Evolutionary conservation across 2,329 filamentous ascomycete species (phyloP).

Genomic region (Acephala macrosclerotiorum): DNA sequence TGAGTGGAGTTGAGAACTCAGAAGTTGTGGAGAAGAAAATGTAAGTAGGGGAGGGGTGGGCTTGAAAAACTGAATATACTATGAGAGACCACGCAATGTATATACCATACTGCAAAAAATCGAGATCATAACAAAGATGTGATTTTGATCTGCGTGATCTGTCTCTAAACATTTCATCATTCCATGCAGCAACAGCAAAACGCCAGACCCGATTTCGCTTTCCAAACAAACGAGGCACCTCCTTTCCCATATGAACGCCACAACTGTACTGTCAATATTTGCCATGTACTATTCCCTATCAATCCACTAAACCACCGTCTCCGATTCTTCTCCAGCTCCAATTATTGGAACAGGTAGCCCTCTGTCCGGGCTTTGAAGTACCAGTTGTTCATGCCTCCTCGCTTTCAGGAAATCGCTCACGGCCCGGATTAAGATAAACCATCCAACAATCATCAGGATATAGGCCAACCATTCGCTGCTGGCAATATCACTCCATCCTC

Average conservation of each 20-base stretch:
- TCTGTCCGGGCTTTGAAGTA: constrained; percentile 90
- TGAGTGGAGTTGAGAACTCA: no score
- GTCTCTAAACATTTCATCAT: constrained; percentile 8
- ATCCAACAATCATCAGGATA: constrained; percentile 93
- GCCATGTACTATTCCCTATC: constrained; percentile 4
- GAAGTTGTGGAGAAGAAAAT: background rate
- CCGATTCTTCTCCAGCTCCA: constrained; percentile 81
- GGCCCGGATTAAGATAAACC: constrained; percentile 97
- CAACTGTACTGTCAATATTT: background rate
- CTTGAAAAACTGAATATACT: background rate
- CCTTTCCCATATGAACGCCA: constrained; percentile 26
- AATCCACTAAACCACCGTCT: constrained; percentile 70
- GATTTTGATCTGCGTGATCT: background rate
- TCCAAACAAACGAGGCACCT: constrained; percentile 9
- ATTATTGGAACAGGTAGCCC: constrained; percentile 86
- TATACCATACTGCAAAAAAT: background rate
- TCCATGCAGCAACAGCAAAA: constrained; percentile 16
- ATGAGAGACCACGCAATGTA: background rate
- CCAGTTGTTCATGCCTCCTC: constrained; percentile 88
- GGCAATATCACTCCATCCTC: constrained; percentile 63
- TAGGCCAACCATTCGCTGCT: constrained; percentile 92
- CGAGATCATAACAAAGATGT: constrained; percentile 8
- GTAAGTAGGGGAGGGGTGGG: background rate
- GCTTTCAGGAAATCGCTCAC: constrained; percentile 90
- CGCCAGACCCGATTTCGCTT: constrained; percentile 22